Conservation (phyloP, 2,329 filamentous ascomycete species). For the Aschersonia sp. region DNA sequence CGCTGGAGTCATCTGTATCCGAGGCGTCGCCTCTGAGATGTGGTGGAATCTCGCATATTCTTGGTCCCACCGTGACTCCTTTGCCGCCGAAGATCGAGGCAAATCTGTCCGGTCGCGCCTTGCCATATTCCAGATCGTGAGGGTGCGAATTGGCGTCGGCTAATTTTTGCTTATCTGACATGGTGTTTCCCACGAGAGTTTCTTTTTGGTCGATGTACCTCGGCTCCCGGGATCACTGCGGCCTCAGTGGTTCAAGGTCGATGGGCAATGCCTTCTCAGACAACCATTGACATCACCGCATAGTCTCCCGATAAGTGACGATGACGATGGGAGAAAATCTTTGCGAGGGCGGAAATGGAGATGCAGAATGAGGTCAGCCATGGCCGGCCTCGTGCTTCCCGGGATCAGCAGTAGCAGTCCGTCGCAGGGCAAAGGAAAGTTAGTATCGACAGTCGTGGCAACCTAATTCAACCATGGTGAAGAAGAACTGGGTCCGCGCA, state of each 20-base stretch:
- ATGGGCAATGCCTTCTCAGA: no score
- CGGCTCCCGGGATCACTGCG: no score
- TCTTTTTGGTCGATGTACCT: background rate
- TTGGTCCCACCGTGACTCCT: conserved; percentile 30
- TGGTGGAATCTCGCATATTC: conserved; percentile 31
- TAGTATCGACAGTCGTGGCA: no score
- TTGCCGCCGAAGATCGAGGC: conserved; percentile 23
- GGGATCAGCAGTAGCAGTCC: no score
- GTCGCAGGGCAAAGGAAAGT: no score
- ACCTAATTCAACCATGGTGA: background rate
- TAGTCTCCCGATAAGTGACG: no score
- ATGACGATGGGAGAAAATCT: no score
- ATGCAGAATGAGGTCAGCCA: no score
- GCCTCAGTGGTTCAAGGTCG: no score
- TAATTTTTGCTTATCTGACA: conserved; percentile 12
- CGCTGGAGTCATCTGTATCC: conserved; percentile 29
- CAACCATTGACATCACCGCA: no score
- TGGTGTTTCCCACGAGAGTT: conserved; percentile 1
- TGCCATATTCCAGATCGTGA: conserved; percentile 11
- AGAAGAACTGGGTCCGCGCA: background rate
- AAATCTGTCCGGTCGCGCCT: conserved; percentile 12
- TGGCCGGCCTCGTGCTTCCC: no score
- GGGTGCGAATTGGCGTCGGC: conserved; percentile 3
- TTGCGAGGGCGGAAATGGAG: no score
- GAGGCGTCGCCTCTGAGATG: conserved; percentile 19